Evolutionary conservation across 2,329 filamentous ascomycete genomes (phyloP).

Genomic region (Aspergillus eucalypticola): DNA sequence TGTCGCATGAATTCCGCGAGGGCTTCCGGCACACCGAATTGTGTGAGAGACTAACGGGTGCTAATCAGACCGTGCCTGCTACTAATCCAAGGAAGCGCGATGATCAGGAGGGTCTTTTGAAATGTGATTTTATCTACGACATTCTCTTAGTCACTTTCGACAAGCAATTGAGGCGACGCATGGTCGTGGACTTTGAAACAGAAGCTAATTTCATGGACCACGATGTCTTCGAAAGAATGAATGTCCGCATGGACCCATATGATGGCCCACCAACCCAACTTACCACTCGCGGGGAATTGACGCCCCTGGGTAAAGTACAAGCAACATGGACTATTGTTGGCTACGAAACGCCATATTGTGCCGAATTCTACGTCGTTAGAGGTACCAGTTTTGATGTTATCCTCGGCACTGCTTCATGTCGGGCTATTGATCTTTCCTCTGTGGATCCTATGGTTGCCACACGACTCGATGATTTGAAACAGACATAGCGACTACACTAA

Average conservation of each 20-base stretch:
- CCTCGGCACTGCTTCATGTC: neutral
- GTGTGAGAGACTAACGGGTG: neutral
- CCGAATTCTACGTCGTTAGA: slow-evolving; percentile 2
- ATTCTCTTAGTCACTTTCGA: neutral
- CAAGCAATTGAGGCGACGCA: neutral
- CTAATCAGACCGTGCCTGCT: neutral
- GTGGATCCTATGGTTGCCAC: neutral
- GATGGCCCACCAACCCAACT: neutral
- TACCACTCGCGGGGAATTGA: neutral
- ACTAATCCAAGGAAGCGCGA: neutral
- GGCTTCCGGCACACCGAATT: neutral
- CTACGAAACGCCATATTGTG: neutral
- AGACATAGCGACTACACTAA: neutral
- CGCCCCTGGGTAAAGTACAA: neutral
- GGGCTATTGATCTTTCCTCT: neutral
- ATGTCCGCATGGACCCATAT: neutral
- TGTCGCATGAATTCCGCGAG: neutral
- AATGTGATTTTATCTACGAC: slow-evolving; percentile 6
- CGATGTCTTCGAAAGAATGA: neutral
- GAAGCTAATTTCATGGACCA: slow-evolving; percentile 3
- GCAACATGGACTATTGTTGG: neutral
- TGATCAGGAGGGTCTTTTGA: neutral
- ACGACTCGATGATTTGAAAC: neutral
- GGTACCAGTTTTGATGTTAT: slow-evolving; percentile 1
- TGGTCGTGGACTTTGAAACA: slow-evolving; percentile 6